Base-by-base conservation (phyloP, 2,329 filamentous ascomycete genomes). In the Xylariaceae sp. region DNA sequence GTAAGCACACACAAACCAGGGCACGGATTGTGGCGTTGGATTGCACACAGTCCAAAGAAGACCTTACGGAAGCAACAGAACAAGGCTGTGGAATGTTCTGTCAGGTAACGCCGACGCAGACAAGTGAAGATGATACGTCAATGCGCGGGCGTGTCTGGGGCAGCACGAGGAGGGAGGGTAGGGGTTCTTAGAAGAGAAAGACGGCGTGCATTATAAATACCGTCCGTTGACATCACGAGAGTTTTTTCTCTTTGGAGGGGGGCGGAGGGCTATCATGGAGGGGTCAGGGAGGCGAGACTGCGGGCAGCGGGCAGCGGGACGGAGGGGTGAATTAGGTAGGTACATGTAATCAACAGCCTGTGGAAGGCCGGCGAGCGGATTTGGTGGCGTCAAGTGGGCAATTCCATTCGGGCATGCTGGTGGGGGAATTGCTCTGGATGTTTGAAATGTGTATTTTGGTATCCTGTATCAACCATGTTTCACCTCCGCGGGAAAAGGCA, bases 261-360 rank as follows among this genome's bases (percentile, higher is more conserved):
- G 22, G 22, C 7, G 7, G 22, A 27, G 22, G 22, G 22, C 22
- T 27, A 27, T 27, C 39, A 55, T 55, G 51, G 51, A 54, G 49
- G 52, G 54, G 52, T 56, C 46, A 27, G 22, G 44, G 46, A 48
- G 44, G 50, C 43, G 33, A 53, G 49, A 50, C 50, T 52, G 54
- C 49, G n/a, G n/a, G n/a, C n/a, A n/a, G n/a, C n/a, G n/a, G n/a
- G n/a, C n/a, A n/a, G n/a, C n/a, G 54, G 54, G 51, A 56, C 52
- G 51, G 42, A 50, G 39, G 42, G 46, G 19, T 38, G 42, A 49
- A 40, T n/a, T n/a, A n/a, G n/a, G n/a, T n/a, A n/a, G n/a, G 48
- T 36, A 42, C 45, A 35, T 42, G 46, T 54, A 49, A 54, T 52
- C 49, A 52, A 47, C 32, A 27, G 22, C n/a, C n/a, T n/a, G n/a